Conservation (phyloP, 2,329 filamentous ascomycete genomes). For the Paecilomyces sp. region DNA sequence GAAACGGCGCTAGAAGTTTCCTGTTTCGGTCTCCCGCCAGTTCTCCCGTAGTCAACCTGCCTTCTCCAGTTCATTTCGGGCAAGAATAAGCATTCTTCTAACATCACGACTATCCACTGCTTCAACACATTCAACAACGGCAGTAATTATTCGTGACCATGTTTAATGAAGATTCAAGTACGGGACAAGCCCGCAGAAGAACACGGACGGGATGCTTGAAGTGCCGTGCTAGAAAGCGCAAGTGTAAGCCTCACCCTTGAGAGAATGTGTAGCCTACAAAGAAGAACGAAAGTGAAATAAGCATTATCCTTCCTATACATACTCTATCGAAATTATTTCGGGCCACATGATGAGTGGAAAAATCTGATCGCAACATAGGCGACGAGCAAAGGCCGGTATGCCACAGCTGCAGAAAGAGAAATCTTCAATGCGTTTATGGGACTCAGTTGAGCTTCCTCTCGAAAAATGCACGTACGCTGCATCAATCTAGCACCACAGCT, state of each 20-base stretch:
- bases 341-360: too few species aligned
- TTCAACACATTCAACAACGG: background rate
- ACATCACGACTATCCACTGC: background rate
- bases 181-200: background rate
- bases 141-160: background rate
- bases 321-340: too few species aligned
- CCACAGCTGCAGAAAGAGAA: conserved; percentile 40
- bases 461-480: conserved; percentile 42
- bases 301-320: too few species aligned
- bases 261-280: background rate
- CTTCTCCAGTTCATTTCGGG: background rate
- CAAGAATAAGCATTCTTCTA: background rate
- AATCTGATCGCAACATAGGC: conserved; percentile 23
- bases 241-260: conserved; percentile 29
- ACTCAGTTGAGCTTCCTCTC: conserved; percentile 42
- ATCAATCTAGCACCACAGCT: conserved; percentile 6
- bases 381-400: conserved; percentile 47
- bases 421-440: conserved; percentile 44
- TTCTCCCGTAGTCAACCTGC: background rate
- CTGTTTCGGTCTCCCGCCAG: background rate
- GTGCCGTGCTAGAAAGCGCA: background rate
- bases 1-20: background rate
- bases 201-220: background rate
- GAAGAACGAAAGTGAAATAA: background rate
- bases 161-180: background rate